Conservation (phyloP, 2,329 filamentous ascomycete species). For the Trichoderma simmonsii region DNA sequence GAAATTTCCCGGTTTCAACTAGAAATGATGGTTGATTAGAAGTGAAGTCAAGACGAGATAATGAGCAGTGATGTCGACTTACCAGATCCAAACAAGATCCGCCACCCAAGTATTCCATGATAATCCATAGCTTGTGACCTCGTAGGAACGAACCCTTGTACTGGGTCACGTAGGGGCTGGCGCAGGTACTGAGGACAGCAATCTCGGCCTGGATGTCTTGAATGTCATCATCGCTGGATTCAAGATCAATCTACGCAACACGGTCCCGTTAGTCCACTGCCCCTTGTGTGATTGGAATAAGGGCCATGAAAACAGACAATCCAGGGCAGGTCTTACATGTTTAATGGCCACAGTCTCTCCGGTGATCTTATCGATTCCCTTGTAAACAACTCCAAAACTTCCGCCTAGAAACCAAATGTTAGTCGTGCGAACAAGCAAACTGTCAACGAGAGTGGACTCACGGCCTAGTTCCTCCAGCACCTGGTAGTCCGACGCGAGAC, state of each 20-base stretch:
- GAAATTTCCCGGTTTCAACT: slow-evolving; percentile 89
- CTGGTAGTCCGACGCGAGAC: slow-evolving; percentile 83
- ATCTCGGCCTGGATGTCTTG: slow-evolving; percentile 98
- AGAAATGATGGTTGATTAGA: slow-evolving; percentile 22
- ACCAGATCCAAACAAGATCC: slow-evolving; percentile 94
- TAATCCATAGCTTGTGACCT: slow-evolving; percentile 97
- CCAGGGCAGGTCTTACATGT: slow-evolving; percentile 61
- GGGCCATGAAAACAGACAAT: not conserved
- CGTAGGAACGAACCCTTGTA: slow-evolving; percentile 97
- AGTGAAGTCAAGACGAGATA: not conserved
- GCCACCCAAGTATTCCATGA: slow-evolving; percentile 96
- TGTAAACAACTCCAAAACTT: slow-evolving; percentile 96
- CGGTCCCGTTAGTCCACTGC: not conserved
- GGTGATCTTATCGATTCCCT: slow-evolving; percentile 85
- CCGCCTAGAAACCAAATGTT: slow-evolving; percentile 57
- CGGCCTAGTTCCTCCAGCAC: slow-evolving; percentile 95
- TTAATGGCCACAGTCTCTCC: slow-evolving; percentile 96
- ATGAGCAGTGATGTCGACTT: slow-evolving; percentile 29
- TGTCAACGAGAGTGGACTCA: slow-evolving; percentile 47
- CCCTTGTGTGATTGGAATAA: not conserved
- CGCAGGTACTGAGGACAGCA: slow-evolving; percentile 88
- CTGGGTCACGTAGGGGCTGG: slow-evolving; percentile 88
- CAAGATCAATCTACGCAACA: slow-evolving; percentile 81
- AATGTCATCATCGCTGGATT: slow-evolving; percentile 97
- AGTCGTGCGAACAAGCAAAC: not conserved